A percentile compares a stretch with the other conserved stretches of the same genome.
Evolutionary conservation across 129 eudicot genomes (phyloP).

Genomic region (Solidago caesia): DNA sequence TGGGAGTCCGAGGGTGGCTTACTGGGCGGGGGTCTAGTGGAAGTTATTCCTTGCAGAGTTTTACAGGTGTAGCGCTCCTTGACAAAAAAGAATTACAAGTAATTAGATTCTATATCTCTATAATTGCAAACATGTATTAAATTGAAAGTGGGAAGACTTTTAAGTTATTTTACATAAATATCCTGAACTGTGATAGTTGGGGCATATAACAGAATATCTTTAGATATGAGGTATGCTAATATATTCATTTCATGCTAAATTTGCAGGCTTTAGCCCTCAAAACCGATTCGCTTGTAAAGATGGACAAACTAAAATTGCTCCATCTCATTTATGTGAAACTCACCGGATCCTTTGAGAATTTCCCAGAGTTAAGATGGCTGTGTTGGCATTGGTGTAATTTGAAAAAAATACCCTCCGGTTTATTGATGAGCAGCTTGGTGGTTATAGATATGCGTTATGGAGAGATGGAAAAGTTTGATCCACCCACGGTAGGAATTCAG

Average conservation of each 20-base stretch:
- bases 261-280: background rate
- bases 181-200: too few relatives aligned
- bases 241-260: background rate
- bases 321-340: constrained; percentile 3
- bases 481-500: constrained; percentile 12
- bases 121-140: too few relatives aligned
- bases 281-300: background rate
- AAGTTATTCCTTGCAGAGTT: too few relatives aligned
- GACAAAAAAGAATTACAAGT: too few relatives aligned
- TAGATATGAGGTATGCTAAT: background rate
- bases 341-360: background rate
- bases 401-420: background rate
- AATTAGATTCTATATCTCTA: too few relatives aligned
- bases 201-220: too few relatives aligned
- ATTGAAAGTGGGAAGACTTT: too few relatives aligned
- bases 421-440: constrained; percentile 7
- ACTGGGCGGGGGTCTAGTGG: too few relatives aligned
- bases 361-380: constrained; percentile 1
- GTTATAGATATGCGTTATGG: constrained; percentile 25
- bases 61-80: too few relatives aligned
- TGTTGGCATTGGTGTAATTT: background rate
- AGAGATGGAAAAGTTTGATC: constrained; percentile 10
- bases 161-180: too few relatives aligned
- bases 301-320: constrained; percentile 5
- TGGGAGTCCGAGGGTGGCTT: too few relatives aligned